Evolutionary conservation across 2,329 filamentous ascomycete species (phyloP), one percentile per base, ranked within the genome.

Genomic region (Nigrospora sphaerica): DNA sequence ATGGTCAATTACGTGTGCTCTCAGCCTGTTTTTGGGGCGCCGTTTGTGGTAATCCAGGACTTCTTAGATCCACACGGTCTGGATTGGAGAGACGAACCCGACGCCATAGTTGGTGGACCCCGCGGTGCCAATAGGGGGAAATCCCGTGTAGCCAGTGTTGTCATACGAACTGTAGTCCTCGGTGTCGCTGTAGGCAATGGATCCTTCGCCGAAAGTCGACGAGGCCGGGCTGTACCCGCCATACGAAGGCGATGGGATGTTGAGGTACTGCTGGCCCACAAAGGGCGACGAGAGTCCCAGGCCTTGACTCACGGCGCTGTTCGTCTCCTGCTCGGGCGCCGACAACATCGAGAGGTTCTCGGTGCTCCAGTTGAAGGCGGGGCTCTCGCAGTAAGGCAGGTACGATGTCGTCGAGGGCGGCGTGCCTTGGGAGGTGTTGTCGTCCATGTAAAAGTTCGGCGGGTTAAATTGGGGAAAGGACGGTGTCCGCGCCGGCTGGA

Each of bases 11-110:
- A 75, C 62, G 66, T 67, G 62, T 67, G 62, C 67, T 60, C 65
- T 61, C 52, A 62, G 57, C 58, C 59, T 49, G 48, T 57, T 63
- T 60, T 60, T 62, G 61, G 61, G 60, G 55, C 58, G 58, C 64
- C 65, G 67, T 60, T 58, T 65, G 63, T 67, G 66, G 63, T 59
- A 60, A 54, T 55, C 54, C 53, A 59, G 60, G 63, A 65, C 58
- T 63, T 68, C 50, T 54, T 77, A 80, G 67, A 74, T 78, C 77
- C 76, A 80, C 70, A 80, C 70, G 65, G 76, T 68, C 69, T 79
- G 75, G 67, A 75, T 71, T 73, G 77, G 77, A 78, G 74, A 72
- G 69, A 81, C 77, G 73, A 80, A 81, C 77, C 77, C 77, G 69
- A 71, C 64, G 64, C 71, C 70, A 69, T 67, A 72, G 62, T 71